These are phyloP conservation scores for Paraphaeosphaeria sporulosa DNA, from an alignment of 2,329 filamentous ascomycete genomes.

Conservation along the genomic window DNA sequence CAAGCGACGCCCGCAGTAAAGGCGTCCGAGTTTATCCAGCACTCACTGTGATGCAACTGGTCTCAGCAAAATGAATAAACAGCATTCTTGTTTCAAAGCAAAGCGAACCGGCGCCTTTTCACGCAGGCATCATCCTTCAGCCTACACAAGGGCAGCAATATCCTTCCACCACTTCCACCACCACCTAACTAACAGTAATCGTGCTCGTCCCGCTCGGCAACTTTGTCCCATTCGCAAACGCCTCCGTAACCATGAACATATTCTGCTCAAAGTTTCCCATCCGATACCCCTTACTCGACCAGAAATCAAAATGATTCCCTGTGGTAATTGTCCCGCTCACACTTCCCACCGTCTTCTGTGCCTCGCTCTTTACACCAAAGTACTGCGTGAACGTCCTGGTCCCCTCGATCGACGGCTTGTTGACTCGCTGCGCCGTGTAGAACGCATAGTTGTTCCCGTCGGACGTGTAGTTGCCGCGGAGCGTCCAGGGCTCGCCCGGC, in stretches of 20 bases:
- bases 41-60: too few species aligned
- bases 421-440: slow-evolving; percentile 31
- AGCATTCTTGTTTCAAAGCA: too few species aligned
- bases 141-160: too few species aligned
- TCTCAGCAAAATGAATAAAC: too few species aligned
- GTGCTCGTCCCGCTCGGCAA: slow-evolving; percentile 11
- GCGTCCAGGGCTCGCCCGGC: slow-evolving; percentile 52
- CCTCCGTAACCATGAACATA: slow-evolving; percentile 12
- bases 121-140: too few species aligned
- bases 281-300: slow-evolving; percentile 14
- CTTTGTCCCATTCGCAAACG: slow-evolving; percentile 10
- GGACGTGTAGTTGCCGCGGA: slow-evolving; percentile 29
- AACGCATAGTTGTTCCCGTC: slow-evolving; percentile 30
- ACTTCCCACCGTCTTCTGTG: slow-evolving; percentile 12
- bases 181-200: slow-evolving; percentile 8
- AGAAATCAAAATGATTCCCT: slow-evolving; percentile 29
- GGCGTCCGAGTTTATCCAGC: too few species aligned
- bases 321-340: slow-evolving; percentile 27
- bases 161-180: too few species aligned
- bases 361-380: slow-evolving; percentile 42
- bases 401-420: slow-evolving; percentile 57
- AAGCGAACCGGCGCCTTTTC: too few species aligned
- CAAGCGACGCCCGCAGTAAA: too few species aligned
- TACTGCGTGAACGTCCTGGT: slow-evolving; percentile 60
- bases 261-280: slow-evolving; percentile 4